A percentile compares a stretch with the other conserved stretches of the same genome.
Evolutionary conservation across 2,329 filamentous ascomycete species (phyloP).

Genomic region (Knufia petricola): DNA sequence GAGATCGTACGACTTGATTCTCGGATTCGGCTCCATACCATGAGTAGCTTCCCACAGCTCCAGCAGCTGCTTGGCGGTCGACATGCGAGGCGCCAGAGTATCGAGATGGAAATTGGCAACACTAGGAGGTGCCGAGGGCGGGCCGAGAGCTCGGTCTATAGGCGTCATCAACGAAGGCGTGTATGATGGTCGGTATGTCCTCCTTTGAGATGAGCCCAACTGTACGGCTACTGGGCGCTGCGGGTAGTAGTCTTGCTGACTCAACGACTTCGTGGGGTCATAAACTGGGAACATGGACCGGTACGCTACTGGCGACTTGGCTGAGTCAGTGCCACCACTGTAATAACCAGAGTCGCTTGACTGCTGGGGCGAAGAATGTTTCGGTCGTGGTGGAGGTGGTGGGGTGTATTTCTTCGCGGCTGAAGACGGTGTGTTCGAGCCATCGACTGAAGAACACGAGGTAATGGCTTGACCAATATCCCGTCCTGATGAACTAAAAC

Average conservation of each 20-base stretch:
- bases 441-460: constrained; percentile 20
- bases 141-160: constrained; percentile 29
- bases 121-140: constrained; percentile 35
- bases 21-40: constrained; percentile 30
- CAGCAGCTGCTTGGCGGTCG: constrained; percentile 31
- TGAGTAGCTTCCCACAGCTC: constrained; percentile 38
- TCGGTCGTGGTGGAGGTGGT: background rate
- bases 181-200: constrained; percentile 22
- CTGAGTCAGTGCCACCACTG: background rate
- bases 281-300: constrained; percentile 39
- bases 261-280: constrained; percentile 30
- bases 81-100: constrained; percentile 30
- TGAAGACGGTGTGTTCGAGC: constrained; percentile 6
- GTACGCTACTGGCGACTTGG: constrained; percentile 28
- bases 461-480: constrained; percentile 22
- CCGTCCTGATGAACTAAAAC: constrained; percentile 7
- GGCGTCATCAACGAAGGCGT: constrained; percentile 26
- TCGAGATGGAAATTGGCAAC: constrained; percentile 33
- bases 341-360: constrained; percentile 15
- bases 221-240: constrained; percentile 19
- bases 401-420: constrained; percentile 17
- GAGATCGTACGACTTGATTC: constrained; percentile 31
- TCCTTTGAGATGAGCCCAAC: constrained; percentile 11
- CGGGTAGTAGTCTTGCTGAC: constrained; percentile 31
- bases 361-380: constrained; percentile 12